Percentiles rank a stretch among this genome's conserved stretches.
Evolutionary conservation across 2,329 filamentous ascomycete genomes (phyloP).

Genomic region (Alternaria panax): DNA sequence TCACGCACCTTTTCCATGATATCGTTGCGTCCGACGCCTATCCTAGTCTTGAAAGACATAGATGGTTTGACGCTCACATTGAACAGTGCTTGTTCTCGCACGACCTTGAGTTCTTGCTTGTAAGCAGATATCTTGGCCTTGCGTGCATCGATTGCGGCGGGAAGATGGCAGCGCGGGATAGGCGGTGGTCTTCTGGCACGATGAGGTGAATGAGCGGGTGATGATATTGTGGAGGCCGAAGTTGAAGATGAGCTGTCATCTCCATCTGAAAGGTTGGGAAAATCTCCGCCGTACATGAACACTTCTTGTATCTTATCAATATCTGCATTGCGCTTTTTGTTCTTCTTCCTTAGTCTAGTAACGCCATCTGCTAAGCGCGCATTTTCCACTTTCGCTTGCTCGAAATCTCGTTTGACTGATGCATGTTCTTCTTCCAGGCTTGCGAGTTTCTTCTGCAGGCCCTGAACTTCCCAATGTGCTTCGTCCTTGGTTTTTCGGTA

Average conservation of each 20-base stretch:
- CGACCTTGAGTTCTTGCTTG: background rate
- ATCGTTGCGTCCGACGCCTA: background rate
- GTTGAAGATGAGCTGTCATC: background rate
- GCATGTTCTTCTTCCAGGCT: conserved; percentile 5
- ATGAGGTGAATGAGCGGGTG: background rate
- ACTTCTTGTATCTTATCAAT: conserved; percentile 1
- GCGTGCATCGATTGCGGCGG: background rate
- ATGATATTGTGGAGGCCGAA: background rate
- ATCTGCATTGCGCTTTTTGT: background rate
- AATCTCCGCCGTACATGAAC: background rate
- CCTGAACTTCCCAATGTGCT: conserved; percentile 9
- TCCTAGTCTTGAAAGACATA: background rate
- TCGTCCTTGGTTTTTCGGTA: conserved; percentile 11
- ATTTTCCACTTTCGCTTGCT: conserved; percentile 3
- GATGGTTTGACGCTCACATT: background rate
- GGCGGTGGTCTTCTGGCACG: background rate
- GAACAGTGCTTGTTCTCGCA: background rate
- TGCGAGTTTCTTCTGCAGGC: conserved; percentile 10
- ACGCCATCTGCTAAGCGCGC: conserved; percentile 2
- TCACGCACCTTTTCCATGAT: conserved; percentile 11
- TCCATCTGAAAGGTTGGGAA: background rate
- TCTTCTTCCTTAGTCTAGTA: background rate
- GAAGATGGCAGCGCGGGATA: background rate
- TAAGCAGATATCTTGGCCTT: background rate
- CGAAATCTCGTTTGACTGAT: background rate